Conservation (phyloP, 2,329 filamentous ascomycete genomes). For the Coniella vitis region DNA sequence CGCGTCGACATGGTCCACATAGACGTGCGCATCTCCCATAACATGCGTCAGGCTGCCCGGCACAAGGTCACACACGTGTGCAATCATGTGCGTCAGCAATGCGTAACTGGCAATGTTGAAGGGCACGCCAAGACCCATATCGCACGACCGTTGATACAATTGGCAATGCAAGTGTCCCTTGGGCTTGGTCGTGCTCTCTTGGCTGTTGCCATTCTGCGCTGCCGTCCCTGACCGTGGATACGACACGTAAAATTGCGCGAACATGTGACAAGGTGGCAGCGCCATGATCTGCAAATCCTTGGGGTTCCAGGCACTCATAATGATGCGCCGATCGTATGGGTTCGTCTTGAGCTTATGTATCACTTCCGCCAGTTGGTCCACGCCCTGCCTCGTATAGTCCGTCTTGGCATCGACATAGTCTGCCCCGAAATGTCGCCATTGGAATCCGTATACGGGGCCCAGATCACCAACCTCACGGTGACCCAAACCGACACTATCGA, state of each 20-base stretch:
- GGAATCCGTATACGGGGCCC: constrained; percentile 95
- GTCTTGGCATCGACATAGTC: constrained; percentile 72
- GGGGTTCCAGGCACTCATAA: constrained; percentile 92
- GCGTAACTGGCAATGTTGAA: constrained; percentile 98
- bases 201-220: constrained; percentile 18
- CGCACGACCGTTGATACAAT: constrained; percentile 88
- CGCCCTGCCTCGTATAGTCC: constrained; percentile 82
- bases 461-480: constrained; percentile 84
- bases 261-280: constrained; percentile 92
- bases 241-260: constrained; percentile 90
- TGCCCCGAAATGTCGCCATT: constrained; percentile 97
- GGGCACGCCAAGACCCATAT: constrained; percentile 94
- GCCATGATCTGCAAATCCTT: constrained; percentile 82
- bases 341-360: constrained; percentile 75
- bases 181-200: constrained; percentile 24
- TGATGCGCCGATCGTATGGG: constrained; percentile 84
- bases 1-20: constrained; percentile 86
- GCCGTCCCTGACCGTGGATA: constrained; percentile 45
- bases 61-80: constrained; percentile 74
- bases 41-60: constrained; percentile 88
- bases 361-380: constrained; percentile 90
- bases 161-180: constrained; percentile 77
- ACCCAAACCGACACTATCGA: constrained; percentile 75
- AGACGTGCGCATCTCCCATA: constrained; percentile 98
- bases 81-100: constrained; percentile 89